phyloP scores from a whole-genome alignment of 495 filamentous ascomycete species.

The Aspergillus conjunctus region DNA sequence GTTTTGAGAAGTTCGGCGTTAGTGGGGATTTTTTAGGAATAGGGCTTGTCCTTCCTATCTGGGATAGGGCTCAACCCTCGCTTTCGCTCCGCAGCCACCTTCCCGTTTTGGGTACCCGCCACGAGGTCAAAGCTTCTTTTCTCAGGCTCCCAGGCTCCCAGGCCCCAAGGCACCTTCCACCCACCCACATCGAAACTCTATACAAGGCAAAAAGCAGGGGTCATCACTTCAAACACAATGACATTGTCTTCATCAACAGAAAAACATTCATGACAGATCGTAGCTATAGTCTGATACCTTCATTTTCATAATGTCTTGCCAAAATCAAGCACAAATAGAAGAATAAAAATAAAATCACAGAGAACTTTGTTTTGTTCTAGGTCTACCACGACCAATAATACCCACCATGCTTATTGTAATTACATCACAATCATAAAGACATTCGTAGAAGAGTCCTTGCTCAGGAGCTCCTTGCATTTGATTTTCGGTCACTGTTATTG shows the following conservation, averaged over 20 bases:
- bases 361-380: conserved; percentile 6
- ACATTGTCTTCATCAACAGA: too few relatives aligned
- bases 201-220: too few relatives aligned
- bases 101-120: conserved; percentile 22
- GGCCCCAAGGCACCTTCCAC: background rate
- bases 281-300: too few relatives aligned
- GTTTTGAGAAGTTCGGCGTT: conserved; percentile 41
- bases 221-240: too few relatives aligned
- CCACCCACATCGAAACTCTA: background rate
- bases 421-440: conserved; percentile 10
- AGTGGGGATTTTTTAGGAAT: conserved; percentile 50
- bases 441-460: background rate
- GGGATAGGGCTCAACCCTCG: conserved; percentile 50
- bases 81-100: conserved; percentile 36
- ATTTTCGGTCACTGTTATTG: conserved; percentile 30
- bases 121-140: background rate
- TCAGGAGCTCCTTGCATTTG: background rate
- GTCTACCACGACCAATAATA: background rate
- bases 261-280: too few relatives aligned
- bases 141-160: conserved; percentile 23
- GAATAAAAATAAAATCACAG: conserved; percentile 7
- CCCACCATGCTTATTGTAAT: conserved; percentile 1
- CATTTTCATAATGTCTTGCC: background rate
- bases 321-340: background rate
- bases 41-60: conserved; percentile 42